Evolutionary conservation across 495 filamentous ascomycete species (phyloP), one percentile per base, ranked within the genome.

Genomic region (Hypomontagnella submonticulosa): DNA sequence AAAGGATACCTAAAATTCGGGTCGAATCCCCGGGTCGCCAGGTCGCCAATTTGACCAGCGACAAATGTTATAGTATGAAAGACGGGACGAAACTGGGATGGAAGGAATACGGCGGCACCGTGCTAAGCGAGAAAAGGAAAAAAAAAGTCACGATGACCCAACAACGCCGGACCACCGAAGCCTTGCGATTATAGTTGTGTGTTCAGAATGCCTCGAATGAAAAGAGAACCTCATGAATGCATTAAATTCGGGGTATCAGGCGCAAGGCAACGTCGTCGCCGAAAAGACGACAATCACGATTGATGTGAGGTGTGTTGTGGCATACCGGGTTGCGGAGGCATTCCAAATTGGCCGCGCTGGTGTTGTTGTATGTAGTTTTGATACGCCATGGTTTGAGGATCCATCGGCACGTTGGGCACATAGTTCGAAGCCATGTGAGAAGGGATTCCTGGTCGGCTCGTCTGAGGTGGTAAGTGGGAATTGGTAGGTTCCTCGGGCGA

Each of bases 401-500:
- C 79, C 68, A 82, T 81, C 52, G 82, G 79, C 49, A 88, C 86
- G 60, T 79, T 79, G 34, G 81, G 71, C 73, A 83, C 76, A 72
- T 84, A 78, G 70, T 70, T 73, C 66, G 82, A 68, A 34, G 79
- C 73, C 80, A 87, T 78, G 59, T 84, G 77, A 41, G 81, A 73
- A 32, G 81, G 76, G 75, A 87, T 82, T 57, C 80, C 75, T 13
- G 82, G 70, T 20, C 84, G 79, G 61, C 75, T 76, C 18, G 72
- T 73, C 66, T 88, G 87, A 10, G 81, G 83, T 0, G 86, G 87
- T 3, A 88, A 73, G 54, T 87, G 85, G 15, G 82, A 80, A 60
- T 81, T 84, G 37, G 83, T 61, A 38, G 85, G 83, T 63, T 89
- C 87, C 63, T 89, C 87, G 43, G 87, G 87, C 9, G 87, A 88